Evolutionary conservation across 192 early-diverging fungal species (phyloP), one percentile per base, ranked within the genome.

Genomic region (Chytriomyces confervae): DNA sequence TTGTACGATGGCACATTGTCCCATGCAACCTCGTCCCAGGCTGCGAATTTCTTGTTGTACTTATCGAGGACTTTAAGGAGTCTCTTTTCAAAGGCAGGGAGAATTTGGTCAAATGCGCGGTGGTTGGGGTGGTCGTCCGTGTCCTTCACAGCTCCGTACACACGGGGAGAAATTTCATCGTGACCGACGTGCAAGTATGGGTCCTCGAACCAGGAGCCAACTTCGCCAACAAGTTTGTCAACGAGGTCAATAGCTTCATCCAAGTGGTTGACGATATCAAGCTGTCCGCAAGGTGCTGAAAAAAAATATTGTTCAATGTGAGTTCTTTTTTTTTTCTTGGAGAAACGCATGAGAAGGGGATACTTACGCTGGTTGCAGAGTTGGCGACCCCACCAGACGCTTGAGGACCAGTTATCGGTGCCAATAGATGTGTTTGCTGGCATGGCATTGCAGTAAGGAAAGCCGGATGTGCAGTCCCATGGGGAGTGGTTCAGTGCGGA

Each of bases 201-300:
- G 81, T 97, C 94, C 5, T 83, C 66, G 82, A 96, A 96, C 62
- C 89, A 82, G 0, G 80, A 69, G 7, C 87, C 64, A 47, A 94
- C 88, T 76, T 94, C 93, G 48, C 84, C 80, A 63, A 96, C 82
- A 6, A 96, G 81, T 11, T 84, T 77, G 3, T 82, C 71, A 6
- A 95, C 82, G 51, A 94, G 86, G 0, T 88, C 69, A 45, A 91
- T 85, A 0, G 93, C 94, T 73, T 83, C 76, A 62, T 2, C 83
- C 71, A 47, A 89, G 79, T 77, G 51, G 24, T 72, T 82, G 45
- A 87, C 87, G 2, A 84, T 73, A 46, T 91, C 80, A 71, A 97
- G 80, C 82, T 97, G 95, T 0, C 95, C 95, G 65, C 88, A 89
- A 11, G 93, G 92, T 16, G 95, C 36, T 36, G 4, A 36, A 36